Base-by-base conservation (phyloP, 1,284 basidiomycete species). In the Ceratobasidium sp. region DNA sequence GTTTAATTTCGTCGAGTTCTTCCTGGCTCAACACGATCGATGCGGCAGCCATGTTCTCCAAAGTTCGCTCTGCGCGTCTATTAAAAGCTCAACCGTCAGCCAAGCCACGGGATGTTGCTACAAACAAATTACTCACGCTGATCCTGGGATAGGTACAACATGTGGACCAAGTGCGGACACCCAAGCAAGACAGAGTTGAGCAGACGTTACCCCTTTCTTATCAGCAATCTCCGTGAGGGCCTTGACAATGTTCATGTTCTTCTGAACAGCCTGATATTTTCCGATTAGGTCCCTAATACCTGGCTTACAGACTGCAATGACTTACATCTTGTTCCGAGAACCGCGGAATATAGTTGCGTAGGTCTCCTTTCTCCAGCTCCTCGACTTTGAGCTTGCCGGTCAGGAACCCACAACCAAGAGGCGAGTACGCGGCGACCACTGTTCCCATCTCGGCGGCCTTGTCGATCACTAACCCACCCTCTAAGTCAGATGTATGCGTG, bases 181-280 rank as follows among this genome's bases (percentile, higher is more conserved):
- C 90, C 91, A 94, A 0, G 91, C 91, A 50, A 93, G 85, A 50
- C 87, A 86, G 12, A 93, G 84, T 82, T 93, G 91, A 0, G 88
- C 88, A 0, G 88, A 83, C 0, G 89, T 89, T 38, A 89, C 82
- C 0, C 85, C 86, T 83, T 89, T 90, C 82, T 85, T 86, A 60
- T 83, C 81, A 0, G 90, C 89, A 44, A 92, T 84, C 20, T 81
- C 20, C 23, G 54, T 57, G 38, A 86, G 79, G 41, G 82, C 82
- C n/a, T 90, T 86, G 2, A 90, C 90, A 18, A 93, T 84, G 50
- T 86, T 83, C 77, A 90, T 82, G 83, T 93, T 92, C 79, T 88
- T 84, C 68, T 85, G 83, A 79, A 91, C 87, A 79, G 88, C 88
- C 83, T 83, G 65, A 35, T 23, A 33, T 35, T 62, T 62, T 38